Evolutionary conservation across 176 grass and related monocot species (phyloP).

Genomic region (Phoenix roebelenii): DNA sequence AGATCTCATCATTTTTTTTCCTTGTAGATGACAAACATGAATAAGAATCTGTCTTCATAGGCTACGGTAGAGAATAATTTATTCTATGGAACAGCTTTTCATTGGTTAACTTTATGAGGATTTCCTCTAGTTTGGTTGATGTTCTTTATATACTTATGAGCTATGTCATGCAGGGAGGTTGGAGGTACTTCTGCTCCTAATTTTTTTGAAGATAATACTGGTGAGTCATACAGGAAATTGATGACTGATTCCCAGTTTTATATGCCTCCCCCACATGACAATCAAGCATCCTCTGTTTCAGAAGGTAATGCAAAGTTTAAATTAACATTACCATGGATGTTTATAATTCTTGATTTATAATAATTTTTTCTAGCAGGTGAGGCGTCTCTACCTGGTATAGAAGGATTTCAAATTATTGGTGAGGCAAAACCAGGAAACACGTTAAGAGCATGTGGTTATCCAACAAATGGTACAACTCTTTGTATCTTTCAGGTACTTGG

Average conservation of each 20-base stretch:
- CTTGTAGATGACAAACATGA: too few species aligned
- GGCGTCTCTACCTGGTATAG: conserved; percentile 56
- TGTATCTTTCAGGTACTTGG: conserved; percentile 86
- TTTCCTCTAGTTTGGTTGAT: too few species aligned
- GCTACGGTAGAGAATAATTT: too few species aligned
- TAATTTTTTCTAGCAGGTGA: conserved; percentile 34
- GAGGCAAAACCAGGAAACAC: conserved; percentile 47
- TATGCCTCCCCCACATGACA: conserved; percentile 13
- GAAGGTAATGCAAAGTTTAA: conserved; percentile 56
- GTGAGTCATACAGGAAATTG: conserved; percentile 27
- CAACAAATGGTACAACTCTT: conserved; percentile 86
- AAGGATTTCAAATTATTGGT: conserved; percentile 80
- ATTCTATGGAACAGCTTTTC: too few species aligned
- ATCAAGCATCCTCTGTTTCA: conserved; percentile 27
- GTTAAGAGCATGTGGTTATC: conserved; percentile 66
- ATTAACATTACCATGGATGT: conserved; percentile 12
- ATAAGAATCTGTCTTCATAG: too few species aligned
- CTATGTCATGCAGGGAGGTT: conserved; percentile 45
- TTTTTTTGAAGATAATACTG: conserved; percentile 50
- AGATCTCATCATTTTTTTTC: too few species aligned
- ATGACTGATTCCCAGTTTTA: conserved; percentile 25
- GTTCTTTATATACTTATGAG: not conserved
- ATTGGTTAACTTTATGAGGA: too few species aligned
- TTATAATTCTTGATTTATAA: conserved; percentile 32
- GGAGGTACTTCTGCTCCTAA: conserved; percentile 27